Conservation (phyloP, 139 green algal species). For the Asterochloris erici region DNA sequence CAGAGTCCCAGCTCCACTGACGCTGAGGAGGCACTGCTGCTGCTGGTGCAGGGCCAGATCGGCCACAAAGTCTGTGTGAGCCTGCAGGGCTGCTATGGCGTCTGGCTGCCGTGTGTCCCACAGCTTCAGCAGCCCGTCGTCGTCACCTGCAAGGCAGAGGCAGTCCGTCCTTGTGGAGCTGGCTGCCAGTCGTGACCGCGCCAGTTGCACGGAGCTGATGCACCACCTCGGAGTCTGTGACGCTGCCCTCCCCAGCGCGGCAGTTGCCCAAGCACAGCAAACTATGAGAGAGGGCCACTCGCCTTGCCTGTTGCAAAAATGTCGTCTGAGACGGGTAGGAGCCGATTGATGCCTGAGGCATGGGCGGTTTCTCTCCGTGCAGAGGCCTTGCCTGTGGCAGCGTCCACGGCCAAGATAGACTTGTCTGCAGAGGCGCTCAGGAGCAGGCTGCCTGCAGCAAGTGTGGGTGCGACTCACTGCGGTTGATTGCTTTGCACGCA, state of each 20-base stretch:
- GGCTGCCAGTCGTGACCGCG: slow-evolving; percentile 43
- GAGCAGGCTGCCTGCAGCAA: background rate
- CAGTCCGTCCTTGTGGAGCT: slow-evolving; percentile 30
- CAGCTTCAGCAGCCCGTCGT: slow-evolving; percentile 70
- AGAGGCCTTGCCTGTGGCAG: background rate
- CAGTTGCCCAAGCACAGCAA: slow-evolving; percentile 5
- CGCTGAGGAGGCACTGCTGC: slow-evolving; percentile 53
- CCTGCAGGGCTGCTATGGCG: slow-evolving; percentile 31
- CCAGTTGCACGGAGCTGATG: slow-evolving; percentile 18
- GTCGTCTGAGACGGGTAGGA: background rate
- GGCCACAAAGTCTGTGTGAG: slow-evolving; percentile 82
- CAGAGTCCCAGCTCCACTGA: slow-evolving; percentile 83
- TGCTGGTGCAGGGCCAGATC: slow-evolving; percentile 45
- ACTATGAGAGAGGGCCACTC: background rate
- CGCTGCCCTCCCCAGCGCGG: background rate
- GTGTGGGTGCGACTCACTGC: too few relatives aligned
- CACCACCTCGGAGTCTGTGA: background rate
- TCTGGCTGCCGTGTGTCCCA: slow-evolving; percentile 71
- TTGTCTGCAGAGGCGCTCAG: slow-evolving; percentile 30
- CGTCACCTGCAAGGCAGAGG: slow-evolving; percentile 59
- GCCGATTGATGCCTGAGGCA: slow-evolving; percentile 1
- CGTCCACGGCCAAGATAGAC: slow-evolving; percentile 6
- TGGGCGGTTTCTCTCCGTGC: background rate
- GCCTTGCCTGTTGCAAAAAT: slow-evolving; percentile 6
- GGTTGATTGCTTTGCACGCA: too few relatives aligned